Base-by-base conservation (phyloP, 2,329 filamentous ascomycete species). In the Anthostomella pinea region DNA sequence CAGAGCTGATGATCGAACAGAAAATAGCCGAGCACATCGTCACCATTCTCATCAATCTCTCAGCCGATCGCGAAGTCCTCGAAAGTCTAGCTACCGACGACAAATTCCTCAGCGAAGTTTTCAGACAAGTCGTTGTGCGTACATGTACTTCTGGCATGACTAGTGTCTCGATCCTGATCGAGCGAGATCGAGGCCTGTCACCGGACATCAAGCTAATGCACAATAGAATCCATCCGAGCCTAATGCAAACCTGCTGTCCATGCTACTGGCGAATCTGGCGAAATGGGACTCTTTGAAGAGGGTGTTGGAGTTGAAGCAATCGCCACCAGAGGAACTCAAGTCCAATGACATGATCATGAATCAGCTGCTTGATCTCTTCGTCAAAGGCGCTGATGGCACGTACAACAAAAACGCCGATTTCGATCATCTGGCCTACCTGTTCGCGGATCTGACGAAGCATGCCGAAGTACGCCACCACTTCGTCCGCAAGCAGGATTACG, bases 301-400 rank as follows among this genome's bases (percentile, higher is more conserved):
- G 27, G 69, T 96, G 4, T 64, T 91, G 8, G 70, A 72, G 4
- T 70, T 85, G 37, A 85, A 83, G 54, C 83, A 88, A 45, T 67
- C 75, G 6, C 62, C 83, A 0, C 85, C 88, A 3, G 76, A 81
- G 37, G 71, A 73, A n/a, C 75, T 95, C 6, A 81, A 79, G 5
- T 84, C 79, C 1, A 86, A 87, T 25, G 75, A 82, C 22, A 72
- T 79, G 40, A 82, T 87, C 4, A 78, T 97, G 53, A 89, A 96
- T 61, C 93, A 97, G 64, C 70, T 98, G 19, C 80, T 98, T 61
- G 93, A 97, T 62, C 83, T 94, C 52, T 98, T 98, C 59, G 93
- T 97, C 58, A 94, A 93, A 67, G 91, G 91, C 14, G 82, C 87
- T 15, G 82, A 85, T 43, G 85, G 85, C 16, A 72, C 74, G 8